Evolutionary conservation across 306 rosid genomes (phyloP), one percentile per base, ranked within the genome.

Genomic region (Trichosanthes truncata): DNA sequence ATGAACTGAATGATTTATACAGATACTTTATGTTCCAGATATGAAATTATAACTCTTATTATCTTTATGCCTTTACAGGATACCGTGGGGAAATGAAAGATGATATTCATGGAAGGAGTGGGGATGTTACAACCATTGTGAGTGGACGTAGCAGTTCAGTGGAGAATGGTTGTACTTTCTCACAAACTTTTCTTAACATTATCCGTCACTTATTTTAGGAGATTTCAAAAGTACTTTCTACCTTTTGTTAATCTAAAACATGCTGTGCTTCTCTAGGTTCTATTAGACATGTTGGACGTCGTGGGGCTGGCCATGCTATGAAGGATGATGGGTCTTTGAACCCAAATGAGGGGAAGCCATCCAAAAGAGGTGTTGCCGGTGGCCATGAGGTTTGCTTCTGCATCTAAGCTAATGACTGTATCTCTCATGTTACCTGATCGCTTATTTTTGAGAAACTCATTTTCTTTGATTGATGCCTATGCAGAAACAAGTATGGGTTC

Each of bases 401-500:
- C 74, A 81, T 62, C 69, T 80, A 65, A 75, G 74, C 63, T 23
- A 60, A 38, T 51, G 29, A 4, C 31, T 13, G 1, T 46, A 33
- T 63, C 46, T 48, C 53, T 66, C 74, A 59, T 7, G 46, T 29
- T 61, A 46, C 41, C 55, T 6, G 15, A 26, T 81, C 65, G 65
- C 17, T 76, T 76, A 5, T 81, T 83, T 84, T 35, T 59, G 69
- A 43, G 60, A 29, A 56, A 1, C 71, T 80, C 72, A 72, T 76
- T n/a, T 46, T 85, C 49, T 73, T 69, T 52, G 12, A 63, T 69
- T 52, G 12, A 63, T 79, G 35, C 87, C 76, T 86, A 74, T 80
- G 90, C 97, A 95, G 99, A 95, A 90, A 87, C 99, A 93, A 85
- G 91, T 93, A 62, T 95, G 99, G 99, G 96, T 95, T 84, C 99